Evolutionary conservation across 495 filamentous ascomycete species (phyloP).

Genomic region (Tuber indicum): DNA sequence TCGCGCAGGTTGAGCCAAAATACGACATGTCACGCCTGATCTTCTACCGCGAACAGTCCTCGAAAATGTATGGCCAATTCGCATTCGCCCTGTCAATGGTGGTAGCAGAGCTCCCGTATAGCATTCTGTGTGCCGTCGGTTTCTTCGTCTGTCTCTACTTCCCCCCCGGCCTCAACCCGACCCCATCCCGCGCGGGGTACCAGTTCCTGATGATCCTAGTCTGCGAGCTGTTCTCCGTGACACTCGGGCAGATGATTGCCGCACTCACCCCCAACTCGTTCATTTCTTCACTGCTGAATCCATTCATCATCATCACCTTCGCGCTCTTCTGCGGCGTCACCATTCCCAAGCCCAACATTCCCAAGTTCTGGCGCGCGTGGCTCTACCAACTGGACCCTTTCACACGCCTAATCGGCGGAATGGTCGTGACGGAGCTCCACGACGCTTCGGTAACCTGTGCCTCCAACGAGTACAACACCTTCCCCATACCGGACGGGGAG

Average conservation of each 20-base stretch:
- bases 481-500: slow-evolving; percentile 55
- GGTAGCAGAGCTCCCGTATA: slow-evolving; percentile 70
- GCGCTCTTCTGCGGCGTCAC: slow-evolving; percentile 79
- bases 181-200: slow-evolving; percentile 60
- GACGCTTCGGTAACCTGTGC: slow-evolving; percentile 56
- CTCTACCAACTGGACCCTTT: slow-evolving; percentile 79
- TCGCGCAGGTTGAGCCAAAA: slow-evolving; percentile 70
- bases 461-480: slow-evolving; percentile 53
- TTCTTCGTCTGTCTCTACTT: slow-evolving; percentile 75
- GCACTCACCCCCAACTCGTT: slow-evolving; percentile 64
- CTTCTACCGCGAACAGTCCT: slow-evolving; percentile 70
- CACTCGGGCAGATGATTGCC: slow-evolving; percentile 61
- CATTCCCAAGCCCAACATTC: slow-evolving; percentile 67
- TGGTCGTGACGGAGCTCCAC: slow-evolving; percentile 69
- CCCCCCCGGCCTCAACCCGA: slow-evolving; percentile 57
- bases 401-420: slow-evolving; percentile 71
- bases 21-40: slow-evolving; percentile 67
- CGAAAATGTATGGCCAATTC: slow-evolving; percentile 69
- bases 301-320: slow-evolving; percentile 71
- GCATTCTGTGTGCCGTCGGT: slow-evolving; percentile 60
- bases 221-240: slow-evolving; percentile 70
- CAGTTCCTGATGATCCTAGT: slow-evolving; percentile 76
- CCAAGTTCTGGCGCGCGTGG: slow-evolving; percentile 71
- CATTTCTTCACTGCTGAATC: slow-evolving; percentile 66
- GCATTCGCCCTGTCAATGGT: slow-evolving; percentile 67